Conservation (phyloP, 2,329 filamentous ascomycete species). For the Aspergillus pseudoviridinutans region DNA sequence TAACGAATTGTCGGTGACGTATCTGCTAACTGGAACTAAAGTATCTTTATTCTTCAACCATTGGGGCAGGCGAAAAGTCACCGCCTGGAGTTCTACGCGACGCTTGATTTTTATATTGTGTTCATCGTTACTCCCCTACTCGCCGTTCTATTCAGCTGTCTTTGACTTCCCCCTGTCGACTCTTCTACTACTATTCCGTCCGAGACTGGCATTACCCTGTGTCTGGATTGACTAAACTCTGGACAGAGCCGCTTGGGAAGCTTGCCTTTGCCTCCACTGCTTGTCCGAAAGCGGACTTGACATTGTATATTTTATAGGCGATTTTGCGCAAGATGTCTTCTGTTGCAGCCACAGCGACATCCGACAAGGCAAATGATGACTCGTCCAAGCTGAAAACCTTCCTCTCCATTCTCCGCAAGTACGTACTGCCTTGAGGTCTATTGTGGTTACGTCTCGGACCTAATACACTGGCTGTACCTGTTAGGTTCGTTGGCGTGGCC, state of each 20-base stretch:
- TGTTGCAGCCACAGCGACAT: constrained; percentile 21
- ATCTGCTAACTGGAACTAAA: not conserved
- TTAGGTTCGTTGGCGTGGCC: constrained; percentile 88
- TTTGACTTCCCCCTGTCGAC: not conserved
- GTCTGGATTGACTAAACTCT: not conserved
- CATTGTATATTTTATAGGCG: not conserved
- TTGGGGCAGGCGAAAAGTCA: constrained; percentile 13
- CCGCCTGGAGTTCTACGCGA: constrained; percentile 15
- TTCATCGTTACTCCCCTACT: not conserved
- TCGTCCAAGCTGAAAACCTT: constrained; percentile 87
- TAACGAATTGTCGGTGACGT: constrained; percentile 1
- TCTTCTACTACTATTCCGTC: not conserved
- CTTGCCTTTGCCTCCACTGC: not conserved
- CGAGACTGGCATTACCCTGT: not conserved
- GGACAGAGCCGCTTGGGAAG: not conserved
- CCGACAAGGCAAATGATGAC: constrained; percentile 66
- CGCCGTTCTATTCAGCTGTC: not conserved
- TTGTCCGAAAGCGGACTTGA: not conserved
- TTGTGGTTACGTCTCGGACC: not conserved
- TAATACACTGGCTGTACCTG: not conserved
- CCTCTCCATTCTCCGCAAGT: constrained; percentile 83
- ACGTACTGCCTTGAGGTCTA: constrained; percentile 18
- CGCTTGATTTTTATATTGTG: constrained; percentile 1
- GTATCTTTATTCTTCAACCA: not conserved
- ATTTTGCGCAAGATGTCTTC: constrained; percentile 26